Evolutionary conservation across 306 rosid species (phyloP).

Genomic region (Medicago ruthenica): DNA sequence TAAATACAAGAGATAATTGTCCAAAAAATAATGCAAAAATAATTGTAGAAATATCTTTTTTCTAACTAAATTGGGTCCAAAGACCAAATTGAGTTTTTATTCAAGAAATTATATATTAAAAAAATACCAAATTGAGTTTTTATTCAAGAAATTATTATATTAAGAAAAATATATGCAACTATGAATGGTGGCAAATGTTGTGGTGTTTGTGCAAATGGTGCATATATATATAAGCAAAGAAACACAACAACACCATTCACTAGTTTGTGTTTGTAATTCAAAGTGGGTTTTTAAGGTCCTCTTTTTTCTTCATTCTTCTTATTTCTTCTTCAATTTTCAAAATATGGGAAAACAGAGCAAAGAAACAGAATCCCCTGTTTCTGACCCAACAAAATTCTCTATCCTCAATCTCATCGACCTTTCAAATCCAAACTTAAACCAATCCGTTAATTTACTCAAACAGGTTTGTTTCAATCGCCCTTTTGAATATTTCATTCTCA

Average conservation of each 20-base stretch:
- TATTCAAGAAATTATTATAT: too few species aligned
- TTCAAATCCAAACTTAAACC: constrained; percentile 62
- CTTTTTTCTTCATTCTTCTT: background rate
- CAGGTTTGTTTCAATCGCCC: constrained; percentile 55
- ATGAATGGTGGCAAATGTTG: constrained; percentile 3
- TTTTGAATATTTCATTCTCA: background rate
- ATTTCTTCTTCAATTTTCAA: constrained; percentile 9
- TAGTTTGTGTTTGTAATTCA: background rate
- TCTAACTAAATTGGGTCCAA: too few species aligned
- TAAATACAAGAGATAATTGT: too few species aligned
- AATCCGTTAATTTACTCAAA: constrained; percentile 70
- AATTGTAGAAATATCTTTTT: too few species aligned
- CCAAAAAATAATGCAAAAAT: too few species aligned
- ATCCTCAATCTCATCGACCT: constrained; percentile 79
- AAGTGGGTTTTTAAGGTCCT: constrained; percentile 29
- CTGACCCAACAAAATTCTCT: constrained; percentile 45
- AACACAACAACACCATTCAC: constrained; percentile 4
- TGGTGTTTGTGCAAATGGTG: background rate
- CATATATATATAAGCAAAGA: background rate
- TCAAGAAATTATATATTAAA: too few species aligned
- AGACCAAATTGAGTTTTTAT: too few species aligned
- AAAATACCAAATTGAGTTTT: too few species aligned
- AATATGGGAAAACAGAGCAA: constrained; percentile 59
- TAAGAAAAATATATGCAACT: background rate
- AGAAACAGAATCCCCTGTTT: constrained; percentile 11